phyloP scores from a whole-genome alignment of 2,329 filamentous ascomycete species.

The Fusarium nygamai region DNA sequence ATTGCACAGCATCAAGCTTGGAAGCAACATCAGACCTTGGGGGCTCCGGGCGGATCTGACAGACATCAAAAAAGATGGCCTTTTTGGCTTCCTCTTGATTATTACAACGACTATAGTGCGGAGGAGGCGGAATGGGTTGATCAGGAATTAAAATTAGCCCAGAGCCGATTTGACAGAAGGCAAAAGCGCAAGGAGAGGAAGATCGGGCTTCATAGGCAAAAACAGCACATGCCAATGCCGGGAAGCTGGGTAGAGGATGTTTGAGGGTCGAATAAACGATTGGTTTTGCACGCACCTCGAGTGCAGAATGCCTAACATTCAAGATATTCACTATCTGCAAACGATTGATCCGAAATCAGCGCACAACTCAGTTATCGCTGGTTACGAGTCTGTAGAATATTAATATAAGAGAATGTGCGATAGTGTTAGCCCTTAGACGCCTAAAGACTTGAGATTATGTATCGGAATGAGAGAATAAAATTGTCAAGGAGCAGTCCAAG shows the following conservation, averaged over 20 bases:
- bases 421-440: not conserved
- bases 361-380: accelerated
- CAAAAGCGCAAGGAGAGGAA: not conserved
- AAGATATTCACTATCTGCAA: too few species aligned
- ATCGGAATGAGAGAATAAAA: accelerated
- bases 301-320: too few species aligned
- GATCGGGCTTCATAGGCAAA: not conserved
- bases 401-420: accelerated
- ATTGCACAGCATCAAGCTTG: not conserved
- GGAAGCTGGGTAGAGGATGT: not conserved
- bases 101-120: not conserved
- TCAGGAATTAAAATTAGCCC: not conserved
- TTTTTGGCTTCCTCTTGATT: not conserved
- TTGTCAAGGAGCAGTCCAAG: not conserved
- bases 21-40: not conserved
- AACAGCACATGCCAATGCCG: not conserved
- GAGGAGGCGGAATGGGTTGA: not conserved
- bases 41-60: not conserved
- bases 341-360: accelerated
- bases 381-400: accelerated
- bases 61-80: not conserved
- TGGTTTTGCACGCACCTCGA: not conserved
- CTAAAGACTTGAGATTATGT: not conserved
- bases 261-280: accelerated
- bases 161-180: not conserved